A percentile compares a stretch with the other conserved stretches of the same genome.
Evolutionary conservation across 768 basidiomycete genomes (phyloP).

Genomic region (Lepiota brunneoincarnata): DNA sequence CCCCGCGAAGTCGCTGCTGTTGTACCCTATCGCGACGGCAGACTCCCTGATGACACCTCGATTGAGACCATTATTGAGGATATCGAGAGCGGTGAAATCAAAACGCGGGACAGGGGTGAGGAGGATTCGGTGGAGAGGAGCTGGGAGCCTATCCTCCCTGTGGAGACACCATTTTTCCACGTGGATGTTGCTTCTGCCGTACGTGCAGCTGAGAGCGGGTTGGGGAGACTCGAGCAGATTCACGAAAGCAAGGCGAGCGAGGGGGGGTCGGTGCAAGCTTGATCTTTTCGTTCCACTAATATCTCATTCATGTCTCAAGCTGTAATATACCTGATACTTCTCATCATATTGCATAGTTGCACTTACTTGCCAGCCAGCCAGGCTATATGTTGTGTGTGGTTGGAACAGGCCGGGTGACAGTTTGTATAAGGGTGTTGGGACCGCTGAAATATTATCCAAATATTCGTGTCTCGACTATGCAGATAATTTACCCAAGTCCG

Average conservation of each 20-base stretch:
- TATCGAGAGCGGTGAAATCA: slow-evolving; percentile 22
- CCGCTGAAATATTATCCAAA: too few species aligned
- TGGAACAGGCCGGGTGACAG: too few species aligned
- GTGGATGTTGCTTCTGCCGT: slow-evolving; percentile 78
- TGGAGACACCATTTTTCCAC: slow-evolving; percentile 87
- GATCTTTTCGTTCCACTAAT: too few species aligned
- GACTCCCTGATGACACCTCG: slow-evolving; percentile 4
- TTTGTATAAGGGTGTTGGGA: too few species aligned
- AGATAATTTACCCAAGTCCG: slow-evolving; percentile 6
- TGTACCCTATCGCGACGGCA: slow-evolving; percentile 57
- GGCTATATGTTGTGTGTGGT: too few species aligned
- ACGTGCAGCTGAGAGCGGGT: slow-evolving; percentile 56
- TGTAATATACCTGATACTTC: too few species aligned
- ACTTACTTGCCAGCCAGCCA: too few species aligned
- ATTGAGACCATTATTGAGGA: slow-evolving; percentile 21
- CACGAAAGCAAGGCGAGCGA: neutral
- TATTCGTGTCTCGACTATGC: too few species aligned
- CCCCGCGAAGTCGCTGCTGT: slow-evolving; percentile 74
- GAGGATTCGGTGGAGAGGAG: slow-evolving; percentile 9
- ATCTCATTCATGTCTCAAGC: too few species aligned
- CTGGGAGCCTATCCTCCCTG: slow-evolving; percentile 40
- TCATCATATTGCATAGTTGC: too few species aligned
- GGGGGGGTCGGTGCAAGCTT: too few species aligned
- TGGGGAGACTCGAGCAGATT: slow-evolving; percentile 18
- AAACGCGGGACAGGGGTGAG: slow-evolving; percentile 10